Percentiles rank a stretch among this genome's conserved stretches.
These are phyloP conservation scores for Jatropha multifida DNA, from an alignment of 441 rosid species.

Conservation along the genomic window DNA sequence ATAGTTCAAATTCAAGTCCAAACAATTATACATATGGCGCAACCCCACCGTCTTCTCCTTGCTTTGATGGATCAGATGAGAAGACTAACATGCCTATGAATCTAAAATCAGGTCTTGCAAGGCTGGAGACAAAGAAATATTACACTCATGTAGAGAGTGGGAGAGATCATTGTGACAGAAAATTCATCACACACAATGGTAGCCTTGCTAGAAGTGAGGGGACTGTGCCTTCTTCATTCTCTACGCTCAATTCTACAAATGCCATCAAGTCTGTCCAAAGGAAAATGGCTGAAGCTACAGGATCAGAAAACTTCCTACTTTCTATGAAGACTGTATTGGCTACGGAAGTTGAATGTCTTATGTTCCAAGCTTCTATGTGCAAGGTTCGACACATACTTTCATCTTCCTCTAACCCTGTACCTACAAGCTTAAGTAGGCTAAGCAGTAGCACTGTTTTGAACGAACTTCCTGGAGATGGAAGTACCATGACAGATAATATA, in stretches of 20 bases:
- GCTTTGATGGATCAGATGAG: slow-evolving; percentile 62
- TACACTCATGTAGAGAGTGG: slow-evolving; percentile 75
- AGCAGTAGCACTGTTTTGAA: slow-evolving; percentile 58
- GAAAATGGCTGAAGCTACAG: slow-evolving; percentile 56
- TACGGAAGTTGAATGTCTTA: slow-evolving; percentile 80
- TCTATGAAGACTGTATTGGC: slow-evolving; percentile 78
- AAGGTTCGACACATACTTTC: slow-evolving; percentile 74
- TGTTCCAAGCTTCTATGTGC: slow-evolving; percentile 96
- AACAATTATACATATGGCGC: slow-evolving; percentile 81
- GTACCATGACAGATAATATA: slow-evolving; percentile 75
- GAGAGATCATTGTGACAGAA: slow-evolving; percentile 51
- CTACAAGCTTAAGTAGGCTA: slow-evolving; percentile 62
- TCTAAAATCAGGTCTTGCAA: slow-evolving; percentile 50
- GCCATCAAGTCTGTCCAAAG: slow-evolving; percentile 51
- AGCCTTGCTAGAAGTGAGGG: slow-evolving; percentile 51
- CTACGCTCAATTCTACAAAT: slow-evolving; percentile 58
- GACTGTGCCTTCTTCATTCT: slow-evolving; percentile 44
- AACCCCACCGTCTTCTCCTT: slow-evolving; percentile 77
- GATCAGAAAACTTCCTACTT: slow-evolving; percentile 50
- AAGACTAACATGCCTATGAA: slow-evolving; percentile 46
- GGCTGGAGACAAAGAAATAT: slow-evolving; percentile 52
- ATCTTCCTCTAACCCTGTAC: slow-evolving; percentile 48
- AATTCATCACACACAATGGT: slow-evolving; percentile 37
- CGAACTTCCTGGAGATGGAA: slow-evolving; percentile 77
- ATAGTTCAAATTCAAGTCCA: slow-evolving; percentile 72